These are phyloP conservation scores for Papiliotrema terrestris DNA, from an alignment of 1,284 basidiomycete species.

Conservation along the genomic window DNA sequence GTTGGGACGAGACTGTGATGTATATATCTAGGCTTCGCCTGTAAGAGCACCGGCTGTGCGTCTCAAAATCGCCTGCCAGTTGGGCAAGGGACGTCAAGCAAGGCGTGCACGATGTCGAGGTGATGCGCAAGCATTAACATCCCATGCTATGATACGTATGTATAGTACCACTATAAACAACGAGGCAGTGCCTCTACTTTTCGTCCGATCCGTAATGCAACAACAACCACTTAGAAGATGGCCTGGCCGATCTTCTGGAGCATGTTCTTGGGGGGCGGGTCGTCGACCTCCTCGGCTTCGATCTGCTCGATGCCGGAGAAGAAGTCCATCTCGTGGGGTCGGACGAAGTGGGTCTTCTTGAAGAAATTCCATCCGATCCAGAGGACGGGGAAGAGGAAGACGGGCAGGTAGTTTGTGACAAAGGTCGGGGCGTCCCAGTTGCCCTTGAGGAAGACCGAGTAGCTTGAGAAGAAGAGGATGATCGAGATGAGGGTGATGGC, in stretches of 20 bases:
- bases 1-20: too few relatives aligned
- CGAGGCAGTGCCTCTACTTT: too few relatives aligned
- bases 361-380: slow-evolving; percentile 59
- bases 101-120: too few relatives aligned
- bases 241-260: slow-evolving; percentile 23
- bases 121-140: too few relatives aligned
- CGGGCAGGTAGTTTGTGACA: slow-evolving; percentile 49
- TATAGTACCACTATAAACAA: too few relatives aligned
- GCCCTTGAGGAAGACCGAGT: slow-evolving; percentile 60
- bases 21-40: too few relatives aligned
- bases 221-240: slow-evolving; percentile 20
- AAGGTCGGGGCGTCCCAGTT: slow-evolving; percentile 49
- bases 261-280: slow-evolving; percentile 19
- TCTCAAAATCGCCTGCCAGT: too few relatives aligned
- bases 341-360: slow-evolving; percentile 57
- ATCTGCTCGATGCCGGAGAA: slow-evolving; percentile 32
- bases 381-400: slow-evolving; percentile 55
- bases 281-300: slow-evolving; percentile 37
- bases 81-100: too few relatives aligned
- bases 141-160: too few relatives aligned
- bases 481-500: slow-evolving; percentile 35
- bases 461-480: slow-evolving; percentile 34
- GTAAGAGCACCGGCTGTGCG: too few relatives aligned
- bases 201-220: not conserved
- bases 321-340: slow-evolving; percentile 47